Evolutionary conservation across 345 rosid species (phyloP).

Genomic region (Conringia planisiliqua): DNA sequence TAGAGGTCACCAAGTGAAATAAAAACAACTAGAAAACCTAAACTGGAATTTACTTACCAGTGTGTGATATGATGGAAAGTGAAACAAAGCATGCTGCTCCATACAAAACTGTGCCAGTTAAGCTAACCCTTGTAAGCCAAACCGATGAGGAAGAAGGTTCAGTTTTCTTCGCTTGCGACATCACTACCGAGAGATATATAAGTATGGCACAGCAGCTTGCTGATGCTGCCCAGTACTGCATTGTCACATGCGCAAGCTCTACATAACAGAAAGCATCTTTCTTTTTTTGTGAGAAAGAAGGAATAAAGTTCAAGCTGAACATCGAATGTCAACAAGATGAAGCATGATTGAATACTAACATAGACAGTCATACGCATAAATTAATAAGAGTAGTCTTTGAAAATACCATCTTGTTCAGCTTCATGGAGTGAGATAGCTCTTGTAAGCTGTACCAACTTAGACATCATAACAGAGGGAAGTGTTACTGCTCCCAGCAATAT

Average conservation of each 20-base stretch:
- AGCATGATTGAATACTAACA: background rate
- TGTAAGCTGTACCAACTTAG: conserved; percentile 69
- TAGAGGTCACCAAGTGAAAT: background rate
- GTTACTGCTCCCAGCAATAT: conserved; percentile 79
- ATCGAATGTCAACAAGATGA: background rate
- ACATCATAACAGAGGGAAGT: conserved; percentile 70
- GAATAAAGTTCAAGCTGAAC: background rate
- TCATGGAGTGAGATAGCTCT: conserved; percentile 54
- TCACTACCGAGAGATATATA: conserved; percentile 45
- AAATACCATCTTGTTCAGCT: conserved; percentile 54
- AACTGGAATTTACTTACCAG: conserved; percentile 44
- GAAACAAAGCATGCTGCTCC: conserved; percentile 52
- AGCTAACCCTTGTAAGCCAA: conserved; percentile 45
- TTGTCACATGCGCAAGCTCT: conserved; percentile 62
- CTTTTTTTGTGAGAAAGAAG: background rate
- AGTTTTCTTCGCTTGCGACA: conserved; percentile 28
- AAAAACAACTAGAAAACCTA: background rate
- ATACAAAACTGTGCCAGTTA: conserved; percentile 43
- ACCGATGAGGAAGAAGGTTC: conserved; percentile 25
- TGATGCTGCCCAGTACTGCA: conserved; percentile 81
- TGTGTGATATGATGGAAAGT: conserved; percentile 49
- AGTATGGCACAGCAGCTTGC: conserved; percentile 67
- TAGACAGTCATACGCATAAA: background rate
- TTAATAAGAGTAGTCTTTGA: background rate
- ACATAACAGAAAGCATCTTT: conserved; percentile 15